These are phyloP conservation scores for Nothophoma quercina DNA, from an alignment of 2,329 filamentous ascomycete species.

Conservation along the genomic window DNA sequence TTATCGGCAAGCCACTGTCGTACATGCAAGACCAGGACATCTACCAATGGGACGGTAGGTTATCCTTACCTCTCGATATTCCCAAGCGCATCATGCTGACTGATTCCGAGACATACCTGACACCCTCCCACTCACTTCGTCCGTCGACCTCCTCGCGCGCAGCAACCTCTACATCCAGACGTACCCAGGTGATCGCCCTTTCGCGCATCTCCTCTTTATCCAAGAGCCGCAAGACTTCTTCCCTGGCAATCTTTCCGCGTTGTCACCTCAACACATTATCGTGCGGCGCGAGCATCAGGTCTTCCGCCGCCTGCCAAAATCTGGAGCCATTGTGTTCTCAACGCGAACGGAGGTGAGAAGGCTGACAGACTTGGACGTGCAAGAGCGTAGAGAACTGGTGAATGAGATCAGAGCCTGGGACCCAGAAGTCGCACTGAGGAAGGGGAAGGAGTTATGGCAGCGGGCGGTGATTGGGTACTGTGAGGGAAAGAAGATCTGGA, in stretches of 20 bases:
- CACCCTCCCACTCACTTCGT: slow-evolving; percentile 19
- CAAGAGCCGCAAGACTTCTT: slow-evolving; percentile 50
- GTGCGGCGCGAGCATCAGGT: slow-evolving; percentile 60
- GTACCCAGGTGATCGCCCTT: slow-evolving; percentile 44
- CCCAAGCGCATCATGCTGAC: slow-evolving; percentile 26
- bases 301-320: slow-evolving; percentile 56
- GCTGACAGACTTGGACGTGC: slow-evolving; percentile 21
- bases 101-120: slow-evolving; percentile 21
- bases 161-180: slow-evolving; percentile 61
- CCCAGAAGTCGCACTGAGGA: background rate
- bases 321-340: slow-evolving; percentile 58
- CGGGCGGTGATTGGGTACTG: slow-evolving; percentile 3
- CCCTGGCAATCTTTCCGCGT: slow-evolving; percentile 32
- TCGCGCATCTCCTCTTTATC: slow-evolving; percentile 56
- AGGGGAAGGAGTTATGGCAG: slow-evolving; percentile 3
- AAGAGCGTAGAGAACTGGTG: slow-evolving; percentile 22
- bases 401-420: slow-evolving; percentile 35
- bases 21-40: slow-evolving; percentile 56
- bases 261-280: slow-evolving; percentile 50
- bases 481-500: slow-evolving; percentile 1
- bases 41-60: slow-evolving; percentile 59
- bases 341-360: slow-evolving; percentile 57
- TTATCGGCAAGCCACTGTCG: slow-evolving; percentile 59
- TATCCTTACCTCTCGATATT: slow-evolving; percentile 38
- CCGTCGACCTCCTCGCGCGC: slow-evolving; percentile 57